Evolutionary conservation across 176 grass and related monocot genomes (phyloP), one percentile per base, ranked within the genome.

Genomic region (Aegilops umbellulata): DNA sequence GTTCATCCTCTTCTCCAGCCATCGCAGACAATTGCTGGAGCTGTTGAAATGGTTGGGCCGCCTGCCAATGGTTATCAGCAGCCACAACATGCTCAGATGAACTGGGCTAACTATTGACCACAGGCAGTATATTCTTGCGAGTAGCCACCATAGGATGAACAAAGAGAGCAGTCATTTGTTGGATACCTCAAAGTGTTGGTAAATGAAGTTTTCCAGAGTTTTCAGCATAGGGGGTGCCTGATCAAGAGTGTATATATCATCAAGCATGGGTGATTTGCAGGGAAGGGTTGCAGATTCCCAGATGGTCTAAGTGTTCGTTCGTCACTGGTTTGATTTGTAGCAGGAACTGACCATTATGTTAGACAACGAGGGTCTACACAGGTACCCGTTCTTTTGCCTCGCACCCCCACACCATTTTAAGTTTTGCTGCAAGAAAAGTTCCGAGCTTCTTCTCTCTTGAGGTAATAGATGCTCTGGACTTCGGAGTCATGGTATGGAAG

Each of bases 61-160:
- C 87, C 83, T 65, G 75, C 67, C 55, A 84, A 74, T 69, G 86
- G 80, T 82, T 94, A 90, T 82, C 91, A 92, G 85, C 93, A 91
- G 72, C 85, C 89, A 39, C 95, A 95, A 77, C 86, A 81, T 67
- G 84, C 82, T 64, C 93, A 94, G 65, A 91, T 95, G 27, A 95
- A 84, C 70, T 97, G 95, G 93, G 80, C 70, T 90, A 93, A 86
- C 87, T 95, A 93, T 93, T 97, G 87, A 97, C 69, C 20, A 61
- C 72, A 86, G 69, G 15, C 66, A 35, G 26, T 51, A 39, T 62
- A 86, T 76, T 90, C 14, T 81, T 82, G 64, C 74, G 34, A 60
- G 65, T 86, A 70, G 76, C 84, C 49, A 79, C 34, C 34, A 22
- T 53, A 39, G 60, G 61, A 79, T 77, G 64, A 69, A 77, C 68